Conservation (phyloP, 345 rosid genomes). For the Eucalyptus pumila region DNA sequence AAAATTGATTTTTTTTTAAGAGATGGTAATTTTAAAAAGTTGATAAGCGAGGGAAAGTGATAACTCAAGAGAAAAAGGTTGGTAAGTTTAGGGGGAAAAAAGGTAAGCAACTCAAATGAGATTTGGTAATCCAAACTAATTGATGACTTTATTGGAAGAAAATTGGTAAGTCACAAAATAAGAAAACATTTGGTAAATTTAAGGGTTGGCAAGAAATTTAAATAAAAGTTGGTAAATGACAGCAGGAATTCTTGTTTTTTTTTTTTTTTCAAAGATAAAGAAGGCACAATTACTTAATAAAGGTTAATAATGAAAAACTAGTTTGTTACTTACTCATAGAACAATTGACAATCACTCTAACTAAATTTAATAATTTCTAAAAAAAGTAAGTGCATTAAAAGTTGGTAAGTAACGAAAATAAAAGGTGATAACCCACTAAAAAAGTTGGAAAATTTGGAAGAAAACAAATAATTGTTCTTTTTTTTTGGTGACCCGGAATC, state of each 20-base stretch:
- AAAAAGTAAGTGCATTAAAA: no score
- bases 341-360: not conserved
- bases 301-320: not conserved
- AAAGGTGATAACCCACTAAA: no score
- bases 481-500: no score
- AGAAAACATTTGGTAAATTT: not conserved
- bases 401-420: no score
- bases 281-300: not conserved
- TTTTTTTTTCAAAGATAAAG: not conserved
- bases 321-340: not conserved
- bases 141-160: not conserved
- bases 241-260: not conserved
- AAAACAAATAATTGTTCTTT: not conserved
- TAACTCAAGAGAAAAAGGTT: not conserved
- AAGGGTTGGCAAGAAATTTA: not conserved
- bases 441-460: not conserved
- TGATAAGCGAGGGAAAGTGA: not conserved
- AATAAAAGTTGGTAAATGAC: not conserved
- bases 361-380: not conserved
- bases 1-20: not conserved
- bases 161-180: not conserved
- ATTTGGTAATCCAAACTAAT: not conserved
- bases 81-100: not conserved
- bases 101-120: not conserved
- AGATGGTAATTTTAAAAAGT: not conserved